Evolutionary conservation across 352 stramenopile genomes (phyloP), one percentile per base, ranked within the genome.

Genomic region (Plasmopara muralis): DNA sequence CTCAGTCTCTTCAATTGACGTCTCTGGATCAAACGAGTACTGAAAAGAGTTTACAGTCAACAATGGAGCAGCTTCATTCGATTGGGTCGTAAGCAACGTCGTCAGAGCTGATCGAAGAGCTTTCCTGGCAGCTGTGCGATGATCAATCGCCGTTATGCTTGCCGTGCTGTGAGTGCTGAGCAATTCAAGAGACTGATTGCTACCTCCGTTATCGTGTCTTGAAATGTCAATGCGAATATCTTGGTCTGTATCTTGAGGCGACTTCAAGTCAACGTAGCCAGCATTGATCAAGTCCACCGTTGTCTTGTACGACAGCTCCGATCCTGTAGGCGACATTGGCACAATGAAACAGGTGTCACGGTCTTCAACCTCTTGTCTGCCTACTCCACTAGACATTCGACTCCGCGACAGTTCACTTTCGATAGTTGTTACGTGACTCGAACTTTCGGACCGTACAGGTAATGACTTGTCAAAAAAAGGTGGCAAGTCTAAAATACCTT

Each of bases 1-100:
- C 15, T 72, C 47, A 9, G 60, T 83, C 47, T 87, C 74, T 9
- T 70, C 56, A 10, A 85, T 30, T 9, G 50, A 43, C 0, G 59
- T 62, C 0, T 46, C 47, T 35, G 57, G 8, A 8, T 28, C 30
- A 30, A 74, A 70, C 0, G 57, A 49, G 42, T 74, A 78, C 12
- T 60, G 41, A n/a, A 56, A 48, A 2, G 54, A 34, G 25, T 77
- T 81, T 8, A 84, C 63, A 25, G 62, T 59, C 14, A 83, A 41
- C 14, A 64, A 13, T 2, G 42, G 34, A 14, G 18, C 39, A 15
- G 35, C 31, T 9, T 42, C 28, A 16, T 44, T 43, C 18, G n/a
- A 15, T 15, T 39, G 54, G 1, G 40, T 47, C 6, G 35, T 31
- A 29, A 75, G 13, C n/a, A 75, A 16, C 31, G 35, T 43, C 33